phyloP scores from a whole-genome alignment of 495 filamentous ascomycete species.

The Penicillium paxilli region DNA sequence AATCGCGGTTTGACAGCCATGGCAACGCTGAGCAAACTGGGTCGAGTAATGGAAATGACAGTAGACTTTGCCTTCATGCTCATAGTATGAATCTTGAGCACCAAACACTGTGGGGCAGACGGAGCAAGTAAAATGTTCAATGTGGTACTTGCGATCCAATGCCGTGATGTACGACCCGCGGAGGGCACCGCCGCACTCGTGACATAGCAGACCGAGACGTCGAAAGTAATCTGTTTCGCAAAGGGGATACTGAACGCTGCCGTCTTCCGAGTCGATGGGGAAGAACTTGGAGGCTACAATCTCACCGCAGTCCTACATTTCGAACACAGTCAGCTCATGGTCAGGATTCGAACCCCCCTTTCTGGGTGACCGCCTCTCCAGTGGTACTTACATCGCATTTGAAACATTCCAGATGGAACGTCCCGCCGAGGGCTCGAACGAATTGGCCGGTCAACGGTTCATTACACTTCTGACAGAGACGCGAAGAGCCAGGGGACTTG shows the following conservation, averaged over 20 bases:
- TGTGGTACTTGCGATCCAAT: constrained; percentile 96
- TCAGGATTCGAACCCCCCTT: not conserved
- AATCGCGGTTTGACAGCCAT: constrained; percentile 96
- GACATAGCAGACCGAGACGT: constrained; percentile 85
- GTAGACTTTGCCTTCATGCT: constrained; percentile 94
- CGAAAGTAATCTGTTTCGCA: constrained; percentile 99
- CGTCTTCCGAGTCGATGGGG: constrained; percentile 86
- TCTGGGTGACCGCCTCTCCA: too few species aligned
- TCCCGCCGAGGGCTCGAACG: constrained; percentile 86
- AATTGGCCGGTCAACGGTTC: constrained; percentile 90
- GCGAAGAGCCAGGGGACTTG: constrained; percentile 43
- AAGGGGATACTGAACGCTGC: constrained; percentile 84
- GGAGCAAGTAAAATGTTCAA: constrained; percentile 98
- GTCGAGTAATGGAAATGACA: constrained; percentile 99
- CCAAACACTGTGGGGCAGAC: constrained; percentile 97
- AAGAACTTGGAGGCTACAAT: constrained; percentile 99
- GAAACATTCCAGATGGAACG: constrained; percentile 97
- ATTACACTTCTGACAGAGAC: constrained; percentile 86
- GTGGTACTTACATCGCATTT: constrained; percentile 84
- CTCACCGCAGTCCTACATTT: constrained; percentile 84
- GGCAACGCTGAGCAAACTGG: constrained; percentile 93
- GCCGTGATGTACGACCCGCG: constrained; percentile 98
- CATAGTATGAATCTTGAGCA: constrained; percentile 97
- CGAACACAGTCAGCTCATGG: not conserved
- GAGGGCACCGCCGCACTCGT: constrained; percentile 87